Percentiles rank a stretch among this genome's conserved stretches.
Evolutionary conservation across 257 asterid genomes (phyloP).

Genomic region (Solanum appendiculatum): DNA sequence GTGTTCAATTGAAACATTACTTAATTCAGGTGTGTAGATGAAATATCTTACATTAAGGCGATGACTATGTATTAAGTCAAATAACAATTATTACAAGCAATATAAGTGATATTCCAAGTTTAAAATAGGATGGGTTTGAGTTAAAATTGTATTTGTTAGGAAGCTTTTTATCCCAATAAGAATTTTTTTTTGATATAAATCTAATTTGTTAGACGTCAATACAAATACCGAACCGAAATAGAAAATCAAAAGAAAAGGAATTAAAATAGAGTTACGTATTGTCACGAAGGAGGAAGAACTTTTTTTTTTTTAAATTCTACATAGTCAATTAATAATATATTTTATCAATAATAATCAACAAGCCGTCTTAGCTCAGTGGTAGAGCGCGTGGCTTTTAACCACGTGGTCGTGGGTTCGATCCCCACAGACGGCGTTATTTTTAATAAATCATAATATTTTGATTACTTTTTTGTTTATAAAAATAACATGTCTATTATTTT

Average conservation of each 20-base stretch:
- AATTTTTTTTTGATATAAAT: too few relatives aligned
- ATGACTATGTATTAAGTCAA: accelerated
- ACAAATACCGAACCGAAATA: too few relatives aligned
- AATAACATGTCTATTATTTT: background rate
- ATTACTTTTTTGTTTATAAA: too few relatives aligned
- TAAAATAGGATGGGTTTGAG: too few relatives aligned
- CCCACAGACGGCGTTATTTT: constrained; percentile 71
- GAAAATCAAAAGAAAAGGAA: background rate
- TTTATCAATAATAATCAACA: accelerated
- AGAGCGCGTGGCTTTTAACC: constrained; percentile 99
- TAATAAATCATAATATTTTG: too few relatives aligned
- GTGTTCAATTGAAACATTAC: too few relatives aligned
- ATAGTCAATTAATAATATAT: background rate
- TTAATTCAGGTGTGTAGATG: accelerated
- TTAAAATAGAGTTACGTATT: background rate
- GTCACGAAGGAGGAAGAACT: background rate
- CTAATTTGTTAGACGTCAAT: too few relatives aligned
- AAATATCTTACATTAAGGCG: accelerated
- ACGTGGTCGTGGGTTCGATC: constrained; percentile 97
- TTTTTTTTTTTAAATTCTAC: accelerated
- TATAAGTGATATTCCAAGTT: background rate
- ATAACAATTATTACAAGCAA: too few relatives aligned
- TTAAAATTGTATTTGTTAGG: too few relatives aligned
- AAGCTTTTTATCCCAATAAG: too few relatives aligned
- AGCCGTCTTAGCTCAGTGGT: constrained; percentile 93